These are phyloP conservation scores for Heritiera littoralis DNA, from an alignment of 345 rosid genomes.

Conservation along the genomic window DNA sequence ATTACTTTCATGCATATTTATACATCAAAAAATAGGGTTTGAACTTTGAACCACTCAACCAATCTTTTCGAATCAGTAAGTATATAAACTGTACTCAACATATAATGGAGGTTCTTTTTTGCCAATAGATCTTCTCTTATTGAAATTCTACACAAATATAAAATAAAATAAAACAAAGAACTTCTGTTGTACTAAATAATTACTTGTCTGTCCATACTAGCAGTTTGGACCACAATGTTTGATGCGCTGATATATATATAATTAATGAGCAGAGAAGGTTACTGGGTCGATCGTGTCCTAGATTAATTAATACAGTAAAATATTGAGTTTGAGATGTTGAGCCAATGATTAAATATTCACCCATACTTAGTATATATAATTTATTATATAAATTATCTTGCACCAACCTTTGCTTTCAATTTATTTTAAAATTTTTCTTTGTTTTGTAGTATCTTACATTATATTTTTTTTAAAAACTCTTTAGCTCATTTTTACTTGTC, in stretches of 20 bases:
- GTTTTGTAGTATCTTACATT: background rate
- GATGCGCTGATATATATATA: background rate
- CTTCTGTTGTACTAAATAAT: background rate
- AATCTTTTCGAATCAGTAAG: background rate
- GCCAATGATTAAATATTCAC: constrained; percentile 9
- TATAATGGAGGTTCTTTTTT: background rate
- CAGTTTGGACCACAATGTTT: background rate
- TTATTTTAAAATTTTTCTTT: background rate
- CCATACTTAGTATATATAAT: background rate
- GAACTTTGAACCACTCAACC: background rate
- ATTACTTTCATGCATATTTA: no score
- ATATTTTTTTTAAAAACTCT: no score
- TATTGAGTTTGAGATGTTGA: background rate
- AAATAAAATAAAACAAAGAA: background rate
- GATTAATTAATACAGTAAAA: background rate
- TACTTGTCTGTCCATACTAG: background rate
- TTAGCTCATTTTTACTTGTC: no score
- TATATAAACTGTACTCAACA: background rate
- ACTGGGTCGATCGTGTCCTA: constrained; percentile 4
- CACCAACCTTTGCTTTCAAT: background rate
- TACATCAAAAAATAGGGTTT: background rate
- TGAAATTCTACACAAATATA: background rate
- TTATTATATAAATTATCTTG: background rate
- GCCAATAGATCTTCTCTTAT: background rate
- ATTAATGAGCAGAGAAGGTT: background rate